Evolutionary conservation across 1,284 basidiomycete genomes (phyloP).

Genomic region (Heimioporus punctisporus): DNA sequence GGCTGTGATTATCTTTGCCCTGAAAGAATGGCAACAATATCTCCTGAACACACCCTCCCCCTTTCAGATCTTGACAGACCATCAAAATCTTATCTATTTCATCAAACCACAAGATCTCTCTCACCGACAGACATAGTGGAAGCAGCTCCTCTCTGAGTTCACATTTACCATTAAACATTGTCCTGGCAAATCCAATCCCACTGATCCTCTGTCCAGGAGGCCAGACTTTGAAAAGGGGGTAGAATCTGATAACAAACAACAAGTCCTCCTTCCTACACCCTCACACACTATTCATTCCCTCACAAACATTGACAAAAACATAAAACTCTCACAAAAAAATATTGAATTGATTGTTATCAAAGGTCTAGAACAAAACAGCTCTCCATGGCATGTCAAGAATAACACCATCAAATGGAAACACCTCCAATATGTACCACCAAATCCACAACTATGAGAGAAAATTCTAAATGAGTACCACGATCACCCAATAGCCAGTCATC

Average conservation of each 20-base stretch:
- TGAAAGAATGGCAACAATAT: background rate
- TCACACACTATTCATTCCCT: too few relatives aligned
- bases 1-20: background rate
- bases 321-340: too few relatives aligned
- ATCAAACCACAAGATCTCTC: background rate
- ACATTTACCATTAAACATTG: background rate
- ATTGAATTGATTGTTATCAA: too few relatives aligned
- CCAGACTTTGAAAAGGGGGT: background rate
- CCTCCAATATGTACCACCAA: background rate
- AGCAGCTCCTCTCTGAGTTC: background rate
- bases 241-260: background rate
- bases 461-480: background rate
- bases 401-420: too few relatives aligned
- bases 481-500: background rate
- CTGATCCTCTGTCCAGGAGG: background rate
- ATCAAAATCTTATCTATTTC: background rate
- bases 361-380: too few relatives aligned
- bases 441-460: background rate
- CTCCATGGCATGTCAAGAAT: too few relatives aligned
- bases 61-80: background rate
- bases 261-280: background rate
- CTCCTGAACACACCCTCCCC: background rate
- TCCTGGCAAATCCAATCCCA: background rate
- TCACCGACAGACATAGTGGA: background rate
- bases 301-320: too few relatives aligned